A percentile compares a stretch with the other conserved stretches of the same genome.
These are phyloP conservation scores for Porodaedalea pini DNA, from an alignment of 1,284 basidiomycete species.

Conservation along the genomic window DNA sequence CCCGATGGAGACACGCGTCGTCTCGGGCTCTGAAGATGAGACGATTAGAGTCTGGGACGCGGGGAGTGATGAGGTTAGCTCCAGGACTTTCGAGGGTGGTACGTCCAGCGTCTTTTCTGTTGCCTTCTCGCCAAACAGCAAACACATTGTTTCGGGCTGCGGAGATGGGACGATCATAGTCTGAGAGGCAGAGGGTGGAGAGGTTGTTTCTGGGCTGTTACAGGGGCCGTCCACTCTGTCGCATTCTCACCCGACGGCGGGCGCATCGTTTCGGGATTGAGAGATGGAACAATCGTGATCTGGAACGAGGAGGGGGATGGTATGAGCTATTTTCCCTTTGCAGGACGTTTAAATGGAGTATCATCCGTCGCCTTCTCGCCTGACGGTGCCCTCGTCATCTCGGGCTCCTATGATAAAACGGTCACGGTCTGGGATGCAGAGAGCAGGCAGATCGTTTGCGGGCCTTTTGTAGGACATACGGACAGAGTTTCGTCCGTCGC, in stretches of 20 bases:
- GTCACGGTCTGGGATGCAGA: conserved; percentile 1
- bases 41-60: too few species aligned
- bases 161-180: not conserved
- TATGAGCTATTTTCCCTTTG: not conserved
- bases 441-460: conserved; percentile 1
- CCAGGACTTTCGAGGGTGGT: too few species aligned
- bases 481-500: not conserved
- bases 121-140: conserved; percentile 1
- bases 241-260: not conserved
- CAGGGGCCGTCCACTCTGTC: not conserved
- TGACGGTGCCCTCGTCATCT: conserved; percentile 14
- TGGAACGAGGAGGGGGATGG: not conserved
- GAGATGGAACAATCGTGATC: not conserved
- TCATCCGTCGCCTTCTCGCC: conserved; percentile 21
- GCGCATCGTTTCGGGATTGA: conserved; percentile 4
- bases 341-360: conserved; percentile 21
- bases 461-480: not conserved
- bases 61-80: too few species aligned
- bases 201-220: not conserved
- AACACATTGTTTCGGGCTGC: conserved; percentile 1
- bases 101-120: conserved; percentile 4
- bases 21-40: too few species aligned
- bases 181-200: not conserved
- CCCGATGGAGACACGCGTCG: conserved; percentile 11
- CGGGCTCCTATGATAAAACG: conserved; percentile 1